Evolutionary conservation across 2,329 filamentous ascomycete genomes (phyloP), one percentile per base, ranked within the genome.

Genomic region (Sporothrix brunneoviolacea): DNA sequence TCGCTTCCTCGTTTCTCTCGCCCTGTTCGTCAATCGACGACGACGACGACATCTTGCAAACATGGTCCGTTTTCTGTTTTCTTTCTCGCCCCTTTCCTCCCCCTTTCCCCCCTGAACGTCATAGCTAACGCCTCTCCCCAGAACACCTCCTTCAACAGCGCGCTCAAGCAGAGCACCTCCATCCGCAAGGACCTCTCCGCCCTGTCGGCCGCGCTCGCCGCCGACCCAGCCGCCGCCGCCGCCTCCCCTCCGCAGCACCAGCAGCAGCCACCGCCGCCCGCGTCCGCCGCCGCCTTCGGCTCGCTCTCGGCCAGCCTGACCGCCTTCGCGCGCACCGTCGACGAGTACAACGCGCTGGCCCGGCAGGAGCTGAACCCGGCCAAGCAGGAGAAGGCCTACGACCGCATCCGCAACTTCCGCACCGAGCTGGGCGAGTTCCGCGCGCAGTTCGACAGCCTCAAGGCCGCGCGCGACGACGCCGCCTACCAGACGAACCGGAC

Each of bases 361-460:
- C 87, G 88, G 58, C 87, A 91, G 61, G 93, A 98, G 68, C 81
- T 95, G 28, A 91, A 95, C 51, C 79, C 86, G 4, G 85, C 88
- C 53, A 98, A 97, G 70, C 88, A 95, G 60, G 85, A 93, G 54
- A 95, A 97, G 64, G 93, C 91, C 1, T 76, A 82, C 57, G 89
- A 94, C 64, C 82, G 93, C 39, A 77, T 95, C 52, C 86, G 87
- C 67, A 88, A 83, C 60, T 98, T 98, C 69, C 83, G 88, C 52
- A 68, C 77, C 38, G 91, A 97, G 63, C 78, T 97, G 3, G 70
- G 83, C 45, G 88, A 91, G 49, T 95, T 90, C 65, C 80, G 89
- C 32, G 69, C 80, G 19, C 83, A 88, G 59, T 84, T 96, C 59
- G 87, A 91, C 58, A 75, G 78, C 32, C 71, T 96, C 45, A 93